phyloP scores from a whole-genome alignment of 1,139 yeast species.

The Yamadazyma trypodendri region DNA sequence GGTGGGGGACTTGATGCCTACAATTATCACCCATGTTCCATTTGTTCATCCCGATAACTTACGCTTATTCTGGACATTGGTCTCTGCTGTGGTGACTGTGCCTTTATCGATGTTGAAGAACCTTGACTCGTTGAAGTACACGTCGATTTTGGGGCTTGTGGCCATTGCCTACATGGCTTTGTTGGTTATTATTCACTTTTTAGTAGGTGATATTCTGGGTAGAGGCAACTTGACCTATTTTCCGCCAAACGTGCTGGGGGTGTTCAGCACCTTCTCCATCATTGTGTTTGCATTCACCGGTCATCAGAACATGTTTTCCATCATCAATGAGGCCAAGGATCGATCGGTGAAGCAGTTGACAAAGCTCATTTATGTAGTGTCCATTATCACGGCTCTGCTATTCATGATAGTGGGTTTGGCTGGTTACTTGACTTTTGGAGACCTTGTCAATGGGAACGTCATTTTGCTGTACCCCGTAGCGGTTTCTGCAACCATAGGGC shows the following conservation, averaged over 20 bases:
- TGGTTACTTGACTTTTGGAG: constrained; percentile 48
- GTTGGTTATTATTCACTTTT: constrained; percentile 35
- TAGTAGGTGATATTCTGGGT: constrained; percentile 44
- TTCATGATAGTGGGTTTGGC: constrained; percentile 42
- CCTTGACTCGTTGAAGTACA: constrained; percentile 45
- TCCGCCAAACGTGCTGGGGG: constrained; percentile 59
- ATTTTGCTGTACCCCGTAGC: constrained; percentile 62
- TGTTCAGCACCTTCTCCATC: constrained; percentile 59
- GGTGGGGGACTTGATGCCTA: constrained; percentile 48
- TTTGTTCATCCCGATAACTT: constrained; percentile 20
- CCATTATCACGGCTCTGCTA: constrained; percentile 36
- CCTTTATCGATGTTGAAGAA: constrained; percentile 45
- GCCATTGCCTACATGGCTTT: constrained; percentile 41
- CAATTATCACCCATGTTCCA: constrained; percentile 28
- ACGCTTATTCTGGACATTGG: constrained; percentile 39
- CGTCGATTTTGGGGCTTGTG: constrained; percentile 41
- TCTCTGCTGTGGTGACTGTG: constrained; percentile 33
- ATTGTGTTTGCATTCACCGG: constrained; percentile 51
- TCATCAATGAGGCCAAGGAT: constrained; percentile 51
- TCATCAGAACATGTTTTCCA: constrained; percentile 51
- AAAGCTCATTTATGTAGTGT: constrained; percentile 54
- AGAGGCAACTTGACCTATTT: constrained; percentile 57
- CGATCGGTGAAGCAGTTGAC: constrained; percentile 52
- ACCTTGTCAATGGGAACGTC: constrained; percentile 66
- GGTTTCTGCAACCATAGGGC: constrained; percentile 59